phyloP scores from a whole-genome alignment of 225 moss, liverwort and hornwort species.

The Polytrichum formosum region DNA sequence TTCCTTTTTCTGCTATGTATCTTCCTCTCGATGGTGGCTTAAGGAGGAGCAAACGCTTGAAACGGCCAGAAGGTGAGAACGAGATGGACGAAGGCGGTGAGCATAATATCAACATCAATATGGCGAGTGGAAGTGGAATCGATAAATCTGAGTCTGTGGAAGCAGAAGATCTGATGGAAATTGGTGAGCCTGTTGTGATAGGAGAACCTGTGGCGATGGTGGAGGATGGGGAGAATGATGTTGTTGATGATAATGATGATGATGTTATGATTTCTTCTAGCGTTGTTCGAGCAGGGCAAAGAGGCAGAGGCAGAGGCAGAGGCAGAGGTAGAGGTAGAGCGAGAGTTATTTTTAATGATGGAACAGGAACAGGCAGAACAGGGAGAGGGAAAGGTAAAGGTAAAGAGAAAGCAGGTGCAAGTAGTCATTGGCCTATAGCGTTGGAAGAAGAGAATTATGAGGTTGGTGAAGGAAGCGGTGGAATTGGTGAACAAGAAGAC shows the following conservation, averaged over 20 bases:
- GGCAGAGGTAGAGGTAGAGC: too few relatives aligned
- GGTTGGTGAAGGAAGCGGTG: constrained; percentile 7
- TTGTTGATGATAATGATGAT: background rate
- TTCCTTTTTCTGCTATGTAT: too few relatives aligned
- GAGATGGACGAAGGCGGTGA: background rate
- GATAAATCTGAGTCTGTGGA: background rate
- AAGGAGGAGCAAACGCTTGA: constrained; percentile 11
- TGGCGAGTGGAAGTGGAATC: background rate
- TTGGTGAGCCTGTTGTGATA: background rate
- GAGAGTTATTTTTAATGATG: background rate
- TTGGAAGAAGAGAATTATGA: background rate
- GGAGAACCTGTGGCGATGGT: background rate
- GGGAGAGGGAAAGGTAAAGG: background rate
- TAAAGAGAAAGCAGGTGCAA: background rate
- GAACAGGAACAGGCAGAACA: background rate
- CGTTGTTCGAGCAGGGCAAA: background rate
- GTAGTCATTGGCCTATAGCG: background rate
- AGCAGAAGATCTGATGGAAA: background rate
- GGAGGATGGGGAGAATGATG: background rate
- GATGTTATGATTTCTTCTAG: background rate
- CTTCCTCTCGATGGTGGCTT: background rate
- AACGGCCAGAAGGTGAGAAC: background rate
- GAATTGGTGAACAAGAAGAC: background rate
- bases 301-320: constrained; percentile 4
- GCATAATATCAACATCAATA: too few relatives aligned